These are phyloP conservation scores for Daldinia childiae DNA, from an alignment of 495 filamentous ascomycete genomes.

Conservation along the genomic window DNA sequence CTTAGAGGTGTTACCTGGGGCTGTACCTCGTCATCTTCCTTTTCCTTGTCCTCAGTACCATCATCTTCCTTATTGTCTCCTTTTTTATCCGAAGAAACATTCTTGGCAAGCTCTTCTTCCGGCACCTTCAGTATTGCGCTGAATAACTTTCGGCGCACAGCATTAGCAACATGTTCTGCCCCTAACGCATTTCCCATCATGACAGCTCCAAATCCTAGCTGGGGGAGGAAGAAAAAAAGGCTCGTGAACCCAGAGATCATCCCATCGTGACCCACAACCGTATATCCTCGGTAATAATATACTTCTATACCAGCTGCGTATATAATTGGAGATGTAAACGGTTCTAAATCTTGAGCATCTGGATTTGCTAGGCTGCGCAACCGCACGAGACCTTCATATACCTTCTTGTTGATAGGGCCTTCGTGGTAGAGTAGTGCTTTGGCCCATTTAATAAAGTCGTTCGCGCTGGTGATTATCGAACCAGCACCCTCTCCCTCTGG, in stretches of 20 bases:
- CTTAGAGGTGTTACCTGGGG: background rate
- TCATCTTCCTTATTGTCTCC: background rate
- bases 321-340: background rate
- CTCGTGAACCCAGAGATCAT: background rate
- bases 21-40: background rate
- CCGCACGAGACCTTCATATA: background rate
- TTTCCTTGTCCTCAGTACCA: background rate
- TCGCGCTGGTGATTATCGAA: slow-evolving; percentile 46
- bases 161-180: background rate
- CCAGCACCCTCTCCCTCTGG: background rate
- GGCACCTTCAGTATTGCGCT: background rate
- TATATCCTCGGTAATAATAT: background rate
- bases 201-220: background rate
- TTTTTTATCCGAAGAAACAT: background rate
- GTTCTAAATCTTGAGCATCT: background rate
- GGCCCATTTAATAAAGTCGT: slow-evolving; percentile 63
- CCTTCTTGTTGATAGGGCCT: background rate
- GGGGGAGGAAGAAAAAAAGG: background rate
- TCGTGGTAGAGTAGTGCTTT: slow-evolving; percentile 40
- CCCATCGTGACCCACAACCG: background rate
- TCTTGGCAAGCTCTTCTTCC: background rate
- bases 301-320: background rate
- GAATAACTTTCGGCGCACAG: background rate
- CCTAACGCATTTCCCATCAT: background rate
- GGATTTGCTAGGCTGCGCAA: background rate